Evolutionary conservation across 2,329 filamentous ascomycete species (phyloP).

Genomic region (Arthrobotrys conoides): DNA sequence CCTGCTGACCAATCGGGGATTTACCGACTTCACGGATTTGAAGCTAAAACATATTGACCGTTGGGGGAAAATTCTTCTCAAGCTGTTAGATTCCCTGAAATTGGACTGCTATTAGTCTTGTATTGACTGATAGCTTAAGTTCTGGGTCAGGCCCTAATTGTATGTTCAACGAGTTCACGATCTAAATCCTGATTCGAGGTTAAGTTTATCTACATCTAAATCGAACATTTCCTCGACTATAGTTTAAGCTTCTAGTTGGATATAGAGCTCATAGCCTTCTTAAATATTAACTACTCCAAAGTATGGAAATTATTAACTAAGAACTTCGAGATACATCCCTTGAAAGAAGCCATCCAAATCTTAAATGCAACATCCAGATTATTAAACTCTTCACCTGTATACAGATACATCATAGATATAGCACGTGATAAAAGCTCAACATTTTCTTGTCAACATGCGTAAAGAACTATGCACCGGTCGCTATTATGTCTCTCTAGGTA

Average conservation of each 20-base stretch:
- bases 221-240: too few relatives aligned
- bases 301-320: too few relatives aligned
- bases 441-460: background rate
- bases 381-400: background rate
- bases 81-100: background rate
- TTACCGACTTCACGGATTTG: slow-evolving; percentile 1
- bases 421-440: slow-evolving; percentile 2
- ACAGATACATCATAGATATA: background rate
- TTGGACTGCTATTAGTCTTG: background rate
- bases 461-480: background rate
- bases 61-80: slow-evolving; percentile 13
- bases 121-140: background rate
- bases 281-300: too few relatives aligned
- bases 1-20: slow-evolving; percentile 35
- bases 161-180: background rate
- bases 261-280: too few relatives aligned
- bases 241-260: too few relatives aligned
- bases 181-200: too few relatives aligned
- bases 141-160: background rate
- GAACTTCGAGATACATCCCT: too few relatives aligned
- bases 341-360: too few relatives aligned
- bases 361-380: too few relatives aligned
- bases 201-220: too few relatives aligned
- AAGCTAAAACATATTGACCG: slow-evolving; percentile 1
- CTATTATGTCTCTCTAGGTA: background rate